A percentile compares a stretch with the other conserved stretches of the same genome.
Conservation (phyloP, 345 rosid species). For the Streptanthus diversifolius region DNA sequence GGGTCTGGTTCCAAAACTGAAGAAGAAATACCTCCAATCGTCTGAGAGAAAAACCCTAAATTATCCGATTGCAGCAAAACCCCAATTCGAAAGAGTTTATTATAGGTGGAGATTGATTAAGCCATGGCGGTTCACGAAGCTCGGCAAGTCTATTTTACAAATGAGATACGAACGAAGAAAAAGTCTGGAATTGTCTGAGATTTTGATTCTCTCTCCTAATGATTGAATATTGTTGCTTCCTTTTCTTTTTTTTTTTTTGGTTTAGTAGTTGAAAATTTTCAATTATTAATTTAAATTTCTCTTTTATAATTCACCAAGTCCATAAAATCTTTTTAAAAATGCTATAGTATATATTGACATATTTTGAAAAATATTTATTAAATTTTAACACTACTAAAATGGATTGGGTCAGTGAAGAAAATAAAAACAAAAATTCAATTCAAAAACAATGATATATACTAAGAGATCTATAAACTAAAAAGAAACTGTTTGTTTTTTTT, state of each 20-base stretch:
- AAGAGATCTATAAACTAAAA: too few relatives aligned
- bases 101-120: background rate
- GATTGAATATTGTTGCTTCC: background rate
- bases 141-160: slow-evolving; percentile 8
- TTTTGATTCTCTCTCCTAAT: background rate
- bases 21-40: slow-evolving; percentile 19
- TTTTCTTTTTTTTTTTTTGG: background rate
- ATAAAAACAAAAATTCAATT: too few relatives aligned
- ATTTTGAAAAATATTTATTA: too few relatives aligned
- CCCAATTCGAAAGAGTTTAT: background rate
- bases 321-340: too few relatives aligned
- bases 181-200: background rate
- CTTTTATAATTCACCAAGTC: background rate
- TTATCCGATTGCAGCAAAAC: slow-evolving; percentile 7
- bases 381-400: too few relatives aligned
- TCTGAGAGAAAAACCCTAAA: slow-evolving; percentile 1
- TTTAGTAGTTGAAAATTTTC: background rate
- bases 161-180: slow-evolving; percentile 1
- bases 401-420: too few relatives aligned
- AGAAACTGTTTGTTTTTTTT: too few relatives aligned
- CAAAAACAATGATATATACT: too few relatives aligned
- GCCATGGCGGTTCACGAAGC: slow-evolving; percentile 15
- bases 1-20: background rate
- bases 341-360: too few relatives aligned
- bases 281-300: background rate